Percentiles rank a stretch among this genome's conserved stretches.
Evolutionary conservation across 2,329 filamentous ascomycete species (phyloP).

Genomic region (Colletotrichum camelliae): DNA sequence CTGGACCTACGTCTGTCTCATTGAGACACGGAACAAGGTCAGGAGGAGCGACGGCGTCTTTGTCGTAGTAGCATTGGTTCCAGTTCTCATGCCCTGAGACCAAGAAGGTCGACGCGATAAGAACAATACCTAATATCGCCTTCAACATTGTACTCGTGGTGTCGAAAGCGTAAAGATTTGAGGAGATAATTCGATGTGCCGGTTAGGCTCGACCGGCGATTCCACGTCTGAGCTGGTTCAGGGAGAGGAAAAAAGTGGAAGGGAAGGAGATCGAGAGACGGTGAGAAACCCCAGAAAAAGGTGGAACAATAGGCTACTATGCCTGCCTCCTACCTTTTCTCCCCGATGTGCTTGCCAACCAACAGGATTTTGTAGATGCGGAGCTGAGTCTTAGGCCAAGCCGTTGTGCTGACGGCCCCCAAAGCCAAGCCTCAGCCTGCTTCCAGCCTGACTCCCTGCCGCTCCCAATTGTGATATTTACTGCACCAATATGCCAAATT

Average conservation of each 20-base stretch:
- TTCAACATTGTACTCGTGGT: neutral
- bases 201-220: neutral
- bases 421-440: neutral
- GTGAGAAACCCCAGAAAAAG: neutral
- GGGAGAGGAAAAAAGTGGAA: neutral
- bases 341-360: neutral
- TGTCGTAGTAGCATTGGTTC: slow-evolving; percentile 7
- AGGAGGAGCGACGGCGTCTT: neutral
- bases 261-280: neutral
- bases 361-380: accelerated
- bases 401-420: neutral
- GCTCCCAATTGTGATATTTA: neutral
- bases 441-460: neutral
- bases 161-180: accelerated
- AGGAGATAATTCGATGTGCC: neutral
- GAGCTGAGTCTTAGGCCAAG: neutral
- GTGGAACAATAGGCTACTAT: neutral
- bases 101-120: neutral
- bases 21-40: neutral
- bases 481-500: neutral
- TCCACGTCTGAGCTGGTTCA: neutral
- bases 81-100: neutral
- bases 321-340: accelerated
- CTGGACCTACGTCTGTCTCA: neutral
- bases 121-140: neutral